These are phyloP conservation scores for Eucalyptus coolabah DNA, from an alignment of 345 rosid genomes.

Conservation along the genomic window DNA sequence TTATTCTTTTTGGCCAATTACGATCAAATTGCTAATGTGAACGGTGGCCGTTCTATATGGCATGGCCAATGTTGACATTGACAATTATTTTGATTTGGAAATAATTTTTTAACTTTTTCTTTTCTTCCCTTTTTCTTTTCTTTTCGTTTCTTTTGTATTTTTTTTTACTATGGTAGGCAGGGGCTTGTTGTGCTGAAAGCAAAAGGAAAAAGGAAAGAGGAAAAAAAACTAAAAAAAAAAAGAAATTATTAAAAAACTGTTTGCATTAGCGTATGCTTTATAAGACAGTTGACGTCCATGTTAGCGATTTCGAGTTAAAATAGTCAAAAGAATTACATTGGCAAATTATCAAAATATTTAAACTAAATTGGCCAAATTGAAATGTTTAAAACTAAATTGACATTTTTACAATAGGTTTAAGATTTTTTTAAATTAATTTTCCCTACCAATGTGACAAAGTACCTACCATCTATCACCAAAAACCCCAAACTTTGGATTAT, in stretches of 20 bases:
- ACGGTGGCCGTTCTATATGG: neutral
- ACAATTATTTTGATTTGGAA: neutral
- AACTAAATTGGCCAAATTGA: neutral
- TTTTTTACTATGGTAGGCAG: no score
- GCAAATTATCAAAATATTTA: neutral
- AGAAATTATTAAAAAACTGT: neutral
- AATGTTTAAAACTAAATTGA: neutral
- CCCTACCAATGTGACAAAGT: neutral
- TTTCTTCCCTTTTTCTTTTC: neutral
- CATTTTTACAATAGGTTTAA: neutral
- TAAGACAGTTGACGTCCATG: rapidly evolving
- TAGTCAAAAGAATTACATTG: neutral
- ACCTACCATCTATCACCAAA: neutral
- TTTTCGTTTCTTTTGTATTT: no score
- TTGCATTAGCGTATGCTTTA: rapidly evolving
- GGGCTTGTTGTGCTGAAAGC: neutral
- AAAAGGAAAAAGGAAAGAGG: neutral
- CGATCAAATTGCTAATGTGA: rapidly evolving
- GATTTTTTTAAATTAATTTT: neutral
- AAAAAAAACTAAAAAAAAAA: neutral
- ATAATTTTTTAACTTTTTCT: neutral
- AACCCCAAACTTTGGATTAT: neutral
- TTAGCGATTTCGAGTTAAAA: neutral
- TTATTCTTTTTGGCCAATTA: neutral
- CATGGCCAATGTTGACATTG: rapidly evolving